Evolutionary conservation across 192 early-diverging fungal genomes (phyloP).

Genomic region (Coemansia sp.): DNA sequence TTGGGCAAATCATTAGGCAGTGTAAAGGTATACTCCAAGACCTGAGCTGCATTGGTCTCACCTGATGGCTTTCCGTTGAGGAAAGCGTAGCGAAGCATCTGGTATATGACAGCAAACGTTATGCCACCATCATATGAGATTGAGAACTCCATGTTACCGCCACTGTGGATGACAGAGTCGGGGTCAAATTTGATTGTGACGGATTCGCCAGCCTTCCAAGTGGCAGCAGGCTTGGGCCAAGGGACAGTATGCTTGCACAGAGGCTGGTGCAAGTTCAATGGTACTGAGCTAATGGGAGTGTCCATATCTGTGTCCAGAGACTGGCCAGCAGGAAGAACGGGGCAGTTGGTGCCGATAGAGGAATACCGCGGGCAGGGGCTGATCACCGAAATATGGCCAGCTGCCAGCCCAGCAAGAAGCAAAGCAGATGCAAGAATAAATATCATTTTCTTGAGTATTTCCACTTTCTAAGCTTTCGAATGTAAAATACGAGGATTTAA

Average conservation of each 20-base stretch:
- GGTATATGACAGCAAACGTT: conserved; percentile 59
- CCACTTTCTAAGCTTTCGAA: too few species aligned
- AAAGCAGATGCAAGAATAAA: too few species aligned
- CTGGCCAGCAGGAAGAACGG: conserved; percentile 39
- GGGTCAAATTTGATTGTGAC: conserved; percentile 21
- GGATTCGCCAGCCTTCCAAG: conserved; percentile 25
- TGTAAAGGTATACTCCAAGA: too few species aligned
- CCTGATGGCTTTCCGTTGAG: conserved; percentile 23
- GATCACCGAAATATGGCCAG: conserved; percentile 23
- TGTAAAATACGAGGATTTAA: too few species aligned
- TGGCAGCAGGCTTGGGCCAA: conserved; percentile 20
- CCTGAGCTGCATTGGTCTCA: too few species aligned
- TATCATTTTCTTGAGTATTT: too few species aligned
- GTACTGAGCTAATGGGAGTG: conserved; percentile 17
- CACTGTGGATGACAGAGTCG: conserved; percentile 33
- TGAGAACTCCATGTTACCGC: conserved; percentile 60
- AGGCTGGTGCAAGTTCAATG: conserved; percentile 35
- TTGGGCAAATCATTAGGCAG: too few species aligned
- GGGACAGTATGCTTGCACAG: conserved; percentile 36
- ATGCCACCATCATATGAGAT: conserved; percentile 56
- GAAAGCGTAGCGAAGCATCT: conserved; percentile 34
- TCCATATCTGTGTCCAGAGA: not conserved
- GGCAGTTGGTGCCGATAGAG: conserved; percentile 36
- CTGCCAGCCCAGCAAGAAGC: conserved; percentile 11
- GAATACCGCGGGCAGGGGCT: conserved; percentile 37